Evolutionary conservation across 495 filamentous ascomycete genomes (phyloP).

Genomic region (Daldinia decipiens): DNA sequence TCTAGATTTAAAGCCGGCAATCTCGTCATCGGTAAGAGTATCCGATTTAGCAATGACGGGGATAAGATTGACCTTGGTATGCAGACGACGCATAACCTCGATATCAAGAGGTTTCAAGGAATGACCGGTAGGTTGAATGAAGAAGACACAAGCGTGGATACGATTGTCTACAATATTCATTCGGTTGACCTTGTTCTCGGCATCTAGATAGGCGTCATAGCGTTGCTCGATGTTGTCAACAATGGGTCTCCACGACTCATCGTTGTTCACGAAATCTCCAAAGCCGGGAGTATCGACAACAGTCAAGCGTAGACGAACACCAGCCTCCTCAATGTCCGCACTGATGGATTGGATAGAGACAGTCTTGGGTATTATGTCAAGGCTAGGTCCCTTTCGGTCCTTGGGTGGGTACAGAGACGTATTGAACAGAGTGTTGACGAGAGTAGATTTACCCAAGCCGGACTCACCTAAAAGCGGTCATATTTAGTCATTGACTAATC

Average conservation of each 20-base stretch:
- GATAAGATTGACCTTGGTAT: conserved; percentile 99
- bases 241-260: conserved; percentile 98
- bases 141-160: conserved; percentile 98
- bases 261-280: conserved; percentile 99
- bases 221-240: conserved; percentile 99
- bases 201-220: conserved; percentile 97
- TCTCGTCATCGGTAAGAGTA: conserved; percentile 97
- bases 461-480: conserved; percentile 80
- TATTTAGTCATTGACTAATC: conserved; percentile 26
- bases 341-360: conserved; percentile 98
- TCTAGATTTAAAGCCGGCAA: conserved; percentile 90
- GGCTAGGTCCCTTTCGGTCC: conserved; percentile 94
- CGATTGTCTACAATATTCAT: conserved; percentile 99
- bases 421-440: conserved; percentile 99
- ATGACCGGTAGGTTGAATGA: conserved; percentile 98
- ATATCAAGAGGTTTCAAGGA: conserved; percentile 99
- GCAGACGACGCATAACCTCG: conserved; percentile 97
- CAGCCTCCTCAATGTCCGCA: conserved; percentile 98
- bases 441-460: conserved; percentile 97
- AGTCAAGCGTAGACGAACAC: conserved; percentile 94
- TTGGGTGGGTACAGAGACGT: conserved; percentile 98
- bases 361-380: conserved; percentile 99
- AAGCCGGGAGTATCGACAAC: conserved; percentile 98
- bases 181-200: conserved; percentile 99
- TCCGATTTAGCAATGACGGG: conserved; percentile 99